phyloP scores from a whole-genome alignment of 1,139 yeast genomes.

The Blastobotrys indianensis region DNA sequence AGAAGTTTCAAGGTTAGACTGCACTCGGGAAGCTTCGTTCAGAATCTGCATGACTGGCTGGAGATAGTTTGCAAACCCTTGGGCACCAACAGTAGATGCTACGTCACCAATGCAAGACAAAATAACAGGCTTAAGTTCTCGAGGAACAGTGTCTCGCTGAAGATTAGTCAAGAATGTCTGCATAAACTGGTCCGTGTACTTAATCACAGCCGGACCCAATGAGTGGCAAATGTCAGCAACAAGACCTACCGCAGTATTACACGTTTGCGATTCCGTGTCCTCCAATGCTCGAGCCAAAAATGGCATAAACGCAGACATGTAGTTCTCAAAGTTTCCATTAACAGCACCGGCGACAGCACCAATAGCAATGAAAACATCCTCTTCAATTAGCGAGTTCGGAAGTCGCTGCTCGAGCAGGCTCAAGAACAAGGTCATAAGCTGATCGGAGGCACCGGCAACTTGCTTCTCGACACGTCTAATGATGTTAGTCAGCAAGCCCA shows the following conservation, averaged over 20 bases:
- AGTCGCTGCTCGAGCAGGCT: constrained; percentile 55
- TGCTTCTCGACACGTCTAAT: constrained; percentile 74
- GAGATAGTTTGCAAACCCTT: constrained; percentile 65
- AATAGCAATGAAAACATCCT: constrained; percentile 86
- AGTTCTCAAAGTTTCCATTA: constrained; percentile 62
- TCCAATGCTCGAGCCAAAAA: constrained; percentile 69
- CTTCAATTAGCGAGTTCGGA: constrained; percentile 78
- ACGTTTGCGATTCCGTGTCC: constrained; percentile 76
- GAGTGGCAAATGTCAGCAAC: constrained; percentile 98
- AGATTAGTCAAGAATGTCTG: constrained; percentile 68
- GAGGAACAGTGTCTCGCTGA: constrained; percentile 58
- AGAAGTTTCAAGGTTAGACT: constrained; percentile 43
- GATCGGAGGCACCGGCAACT: constrained; percentile 67
- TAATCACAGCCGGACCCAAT: constrained; percentile 63
- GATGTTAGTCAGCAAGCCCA: constrained; percentile 80
- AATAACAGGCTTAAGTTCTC: constrained; percentile 80
- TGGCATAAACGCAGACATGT: constrained; percentile 79
- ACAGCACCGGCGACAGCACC: constrained; percentile 83
- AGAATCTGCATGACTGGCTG: constrained; percentile 72
- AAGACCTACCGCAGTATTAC: constrained; percentile 86
- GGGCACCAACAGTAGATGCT: constrained; percentile 78
- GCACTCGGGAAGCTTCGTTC: constrained; percentile 49
- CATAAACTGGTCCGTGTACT: constrained; percentile 79
- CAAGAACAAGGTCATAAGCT: constrained; percentile 76
- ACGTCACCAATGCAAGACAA: constrained; percentile 96